Evolutionary conservation across 1,284 basidiomycete species (phyloP).

Genomic region (Paramarasmius palmivorus): DNA sequence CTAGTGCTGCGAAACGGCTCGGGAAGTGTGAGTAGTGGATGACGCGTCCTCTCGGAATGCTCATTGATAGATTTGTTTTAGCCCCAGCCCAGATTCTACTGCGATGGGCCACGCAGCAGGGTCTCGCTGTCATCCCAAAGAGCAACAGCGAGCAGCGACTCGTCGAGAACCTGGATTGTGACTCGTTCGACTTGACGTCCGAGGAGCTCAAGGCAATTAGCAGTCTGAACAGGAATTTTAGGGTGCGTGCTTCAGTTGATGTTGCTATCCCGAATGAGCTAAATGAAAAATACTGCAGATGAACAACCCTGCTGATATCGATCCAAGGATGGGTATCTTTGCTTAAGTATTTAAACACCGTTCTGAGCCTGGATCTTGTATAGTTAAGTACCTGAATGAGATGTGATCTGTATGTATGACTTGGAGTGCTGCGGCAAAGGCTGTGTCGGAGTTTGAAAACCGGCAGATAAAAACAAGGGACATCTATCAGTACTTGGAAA

Average conservation of each 20-base stretch:
- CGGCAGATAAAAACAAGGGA: too few relatives aligned
- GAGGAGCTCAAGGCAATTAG: conserved; percentile 64
- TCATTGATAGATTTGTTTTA: conserved; percentile 19
- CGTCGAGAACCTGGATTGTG: conserved; percentile 58
- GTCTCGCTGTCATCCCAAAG: conserved; percentile 81
- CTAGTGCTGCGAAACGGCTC: conserved; percentile 49
- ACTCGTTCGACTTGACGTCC: conserved; percentile 58
- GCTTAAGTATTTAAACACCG: conserved; percentile 39
- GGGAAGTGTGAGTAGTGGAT: conserved; percentile 51
- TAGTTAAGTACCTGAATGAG: conserved; percentile 18
- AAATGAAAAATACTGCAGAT: conserved; percentile 39
- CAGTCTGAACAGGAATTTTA: conserved; percentile 62
- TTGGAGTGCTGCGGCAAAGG: too few relatives aligned
- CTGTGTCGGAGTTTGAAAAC: too few relatives aligned
- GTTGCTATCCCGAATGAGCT: not conserved
- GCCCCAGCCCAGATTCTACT: conserved; percentile 67
- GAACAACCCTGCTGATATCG: conserved; percentile 70
- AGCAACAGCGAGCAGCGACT: conserved; percentile 57
- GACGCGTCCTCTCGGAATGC: not conserved
- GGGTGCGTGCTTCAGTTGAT: conserved; percentile 30
- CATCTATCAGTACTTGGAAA: too few relatives aligned
- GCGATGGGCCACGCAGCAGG: conserved; percentile 78
- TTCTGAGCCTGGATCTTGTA: not conserved
- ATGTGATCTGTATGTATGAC: conserved; percentile 26
- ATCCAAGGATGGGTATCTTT: conserved; percentile 65